These are phyloP conservation scores for Trichoderma lentiforme DNA, from an alignment of 2,329 filamentous ascomycete species.

Conservation along the genomic window DNA sequence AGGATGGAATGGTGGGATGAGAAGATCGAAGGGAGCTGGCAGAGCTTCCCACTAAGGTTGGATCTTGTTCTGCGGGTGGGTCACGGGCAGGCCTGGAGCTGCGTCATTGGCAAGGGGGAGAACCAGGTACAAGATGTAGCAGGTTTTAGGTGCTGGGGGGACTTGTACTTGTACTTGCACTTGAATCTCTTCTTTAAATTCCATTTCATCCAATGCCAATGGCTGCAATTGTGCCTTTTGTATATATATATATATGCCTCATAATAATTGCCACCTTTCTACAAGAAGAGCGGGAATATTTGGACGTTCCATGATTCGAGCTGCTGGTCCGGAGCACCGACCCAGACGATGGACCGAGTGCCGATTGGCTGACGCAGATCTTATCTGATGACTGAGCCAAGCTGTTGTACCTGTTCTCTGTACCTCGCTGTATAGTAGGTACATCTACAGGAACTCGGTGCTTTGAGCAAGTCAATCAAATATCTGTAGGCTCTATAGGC, in stretches of 20 bases:
- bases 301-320: not conserved
- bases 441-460: too few species aligned
- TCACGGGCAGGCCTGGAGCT: not conserved
- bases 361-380: constrained; percentile 2
- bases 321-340: not conserved
- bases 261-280: not conserved
- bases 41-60: constrained; percentile 7
- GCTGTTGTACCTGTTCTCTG: not conserved
- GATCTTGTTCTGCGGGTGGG: not conserved
- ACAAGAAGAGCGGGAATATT: not conserved
- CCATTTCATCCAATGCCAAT: not conserved
- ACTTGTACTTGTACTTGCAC: not conserved
- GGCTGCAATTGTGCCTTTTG: not conserved
- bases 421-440: too few species aligned
- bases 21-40: constrained; percentile 6
- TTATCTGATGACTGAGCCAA: not conserved
- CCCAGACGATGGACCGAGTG: not conserved
- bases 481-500: too few species aligned
- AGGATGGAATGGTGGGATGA: not conserved
- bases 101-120: not conserved
- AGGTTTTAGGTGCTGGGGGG: not conserved
- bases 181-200: not conserved
- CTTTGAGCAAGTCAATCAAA: not conserved
- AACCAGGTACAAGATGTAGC: not conserved
- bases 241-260: not conserved